A percentile compares a stretch with the other conserved stretches of the same genome.
phyloP scores from a whole-genome alignment of 1,139 yeast genomes.

The Nakaseomyces delphensis region DNA sequence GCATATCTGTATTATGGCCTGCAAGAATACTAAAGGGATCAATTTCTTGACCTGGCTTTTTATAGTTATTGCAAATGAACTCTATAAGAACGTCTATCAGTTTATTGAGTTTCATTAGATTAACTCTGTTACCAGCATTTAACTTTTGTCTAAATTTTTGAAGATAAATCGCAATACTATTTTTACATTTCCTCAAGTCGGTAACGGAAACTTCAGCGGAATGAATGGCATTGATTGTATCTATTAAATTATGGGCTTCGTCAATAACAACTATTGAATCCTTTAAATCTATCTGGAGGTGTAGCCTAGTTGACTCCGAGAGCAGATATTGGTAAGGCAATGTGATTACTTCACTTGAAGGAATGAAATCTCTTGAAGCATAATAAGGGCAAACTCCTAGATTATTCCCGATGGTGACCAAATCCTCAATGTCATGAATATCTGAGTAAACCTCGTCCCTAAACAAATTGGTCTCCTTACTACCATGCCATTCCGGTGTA shows the following conservation, averaged over 20 bases:
- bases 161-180: slow-evolving; percentile 46
- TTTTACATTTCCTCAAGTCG: slow-evolving; percentile 38
- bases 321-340: slow-evolving; percentile 78
- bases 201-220: slow-evolving; percentile 48
- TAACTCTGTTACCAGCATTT: slow-evolving; percentile 66
- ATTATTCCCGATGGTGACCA: slow-evolving; percentile 50
- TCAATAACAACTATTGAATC: slow-evolving; percentile 72
- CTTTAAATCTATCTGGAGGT: slow-evolving; percentile 50
- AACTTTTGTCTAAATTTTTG: slow-evolving; percentile 53
- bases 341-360: slow-evolving; percentile 63
- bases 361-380: slow-evolving; percentile 49
- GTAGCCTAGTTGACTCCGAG: slow-evolving; percentile 53
- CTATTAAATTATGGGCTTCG: slow-evolving; percentile 87
- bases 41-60: slow-evolving; percentile 47
- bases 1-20: slow-evolving; percentile 54
- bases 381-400: slow-evolving; percentile 75
- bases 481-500: slow-evolving; percentile 22
- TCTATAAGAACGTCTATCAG: slow-evolving; percentile 44
- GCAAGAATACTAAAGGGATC: slow-evolving; percentile 44
- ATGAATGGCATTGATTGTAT: slow-evolving; percentile 61
- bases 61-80: slow-evolving; percentile 37
- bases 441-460: slow-evolving; percentile 52
- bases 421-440: slow-evolving; percentile 77
- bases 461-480: slow-evolving; percentile 38
- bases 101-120: slow-evolving; percentile 55